phyloP scores from a whole-genome alignment of 2,329 filamentous ascomycete genomes.

The Pseudogymnoascus sp. region DNA sequence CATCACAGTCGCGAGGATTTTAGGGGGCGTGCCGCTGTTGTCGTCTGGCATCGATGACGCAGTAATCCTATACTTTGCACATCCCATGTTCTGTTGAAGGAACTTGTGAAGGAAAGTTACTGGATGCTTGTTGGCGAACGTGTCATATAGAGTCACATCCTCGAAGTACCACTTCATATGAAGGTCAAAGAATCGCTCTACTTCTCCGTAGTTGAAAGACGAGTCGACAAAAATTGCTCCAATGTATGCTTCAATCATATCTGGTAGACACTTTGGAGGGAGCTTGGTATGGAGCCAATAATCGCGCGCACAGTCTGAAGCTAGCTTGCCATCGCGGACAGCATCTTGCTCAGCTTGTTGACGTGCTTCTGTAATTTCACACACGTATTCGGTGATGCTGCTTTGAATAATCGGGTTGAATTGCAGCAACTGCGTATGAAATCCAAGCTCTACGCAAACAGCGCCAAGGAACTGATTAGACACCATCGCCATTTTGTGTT shows the following conservation, averaged over 20 bases:
- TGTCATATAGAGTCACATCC: slow-evolving; percentile 82
- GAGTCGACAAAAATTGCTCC: slow-evolving; percentile 91
- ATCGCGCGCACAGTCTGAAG: slow-evolving; percentile 44
- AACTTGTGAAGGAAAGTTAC: slow-evolving; percentile 63
- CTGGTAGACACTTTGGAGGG: slow-evolving; percentile 70
- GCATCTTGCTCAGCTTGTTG: slow-evolving; percentile 30
- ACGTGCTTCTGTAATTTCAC: slow-evolving; percentile 49
- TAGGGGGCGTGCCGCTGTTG: slow-evolving; percentile 33
- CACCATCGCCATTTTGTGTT: slow-evolving; percentile 99
- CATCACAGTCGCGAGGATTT: slow-evolving; percentile 64
- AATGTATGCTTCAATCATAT: slow-evolving; percentile 82
- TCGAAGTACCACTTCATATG: slow-evolving; percentile 73
- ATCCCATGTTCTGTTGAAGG: slow-evolving; percentile 59
- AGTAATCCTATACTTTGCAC: slow-evolving; percentile 47
- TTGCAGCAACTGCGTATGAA: slow-evolving; percentile 65
- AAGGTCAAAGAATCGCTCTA: slow-evolving; percentile 68
- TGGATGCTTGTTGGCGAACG: slow-evolving; percentile 79
- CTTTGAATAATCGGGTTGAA: slow-evolving; percentile 40
- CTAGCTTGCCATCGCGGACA: slow-evolving; percentile 28
- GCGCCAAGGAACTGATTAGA: slow-evolving; percentile 90
- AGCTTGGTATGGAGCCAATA: slow-evolving; percentile 61
- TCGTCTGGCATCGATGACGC: slow-evolving; percentile 36
- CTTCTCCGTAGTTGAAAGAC: slow-evolving; percentile 64
- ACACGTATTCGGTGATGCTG: slow-evolving; percentile 48
- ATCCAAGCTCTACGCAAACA: slow-evolving; percentile 68